Evolutionary conservation across 2,329 filamentous ascomycete species (phyloP).

Genomic region (Aspergillus pseudonomiae): DNA sequence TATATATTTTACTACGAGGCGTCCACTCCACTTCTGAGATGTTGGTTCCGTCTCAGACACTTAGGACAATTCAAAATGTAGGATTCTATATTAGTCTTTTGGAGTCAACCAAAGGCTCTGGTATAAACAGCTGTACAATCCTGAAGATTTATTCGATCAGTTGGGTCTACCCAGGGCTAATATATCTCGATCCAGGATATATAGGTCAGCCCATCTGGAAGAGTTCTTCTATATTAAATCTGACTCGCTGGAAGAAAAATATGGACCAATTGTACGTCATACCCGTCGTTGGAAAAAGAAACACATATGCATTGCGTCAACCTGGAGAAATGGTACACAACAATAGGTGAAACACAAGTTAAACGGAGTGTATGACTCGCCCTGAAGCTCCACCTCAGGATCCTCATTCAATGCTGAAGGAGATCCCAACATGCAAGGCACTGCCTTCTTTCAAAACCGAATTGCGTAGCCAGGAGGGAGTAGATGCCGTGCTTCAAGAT

Average conservation of each 20-base stretch:
- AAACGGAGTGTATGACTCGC: not conserved
- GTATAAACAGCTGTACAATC: not conserved
- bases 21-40: too few relatives aligned
- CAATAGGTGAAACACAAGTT: not conserved
- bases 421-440: not conserved
- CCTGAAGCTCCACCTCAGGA: not conserved
- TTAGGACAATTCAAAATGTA: not conserved
- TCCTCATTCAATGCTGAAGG: not conserved
- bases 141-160: not conserved
- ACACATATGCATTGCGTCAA: not conserved
- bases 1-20: not conserved
- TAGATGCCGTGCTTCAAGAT: too few relatives aligned
- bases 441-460: not conserved
- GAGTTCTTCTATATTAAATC: not conserved
- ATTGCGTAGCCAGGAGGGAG: not conserved
- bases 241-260: not conserved
- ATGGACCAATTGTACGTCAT: not conserved
- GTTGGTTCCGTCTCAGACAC: not conserved
- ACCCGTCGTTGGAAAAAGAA: not conserved
- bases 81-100: not conserved
- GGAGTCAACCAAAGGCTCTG: too few relatives aligned
- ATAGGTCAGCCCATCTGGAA: not conserved
- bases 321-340: not conserved
- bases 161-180: not conserved
- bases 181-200: not conserved